Conservation (phyloP, 2,329 filamentous ascomycete genomes). For the Aspergillus ochraceoroseus region DNA sequence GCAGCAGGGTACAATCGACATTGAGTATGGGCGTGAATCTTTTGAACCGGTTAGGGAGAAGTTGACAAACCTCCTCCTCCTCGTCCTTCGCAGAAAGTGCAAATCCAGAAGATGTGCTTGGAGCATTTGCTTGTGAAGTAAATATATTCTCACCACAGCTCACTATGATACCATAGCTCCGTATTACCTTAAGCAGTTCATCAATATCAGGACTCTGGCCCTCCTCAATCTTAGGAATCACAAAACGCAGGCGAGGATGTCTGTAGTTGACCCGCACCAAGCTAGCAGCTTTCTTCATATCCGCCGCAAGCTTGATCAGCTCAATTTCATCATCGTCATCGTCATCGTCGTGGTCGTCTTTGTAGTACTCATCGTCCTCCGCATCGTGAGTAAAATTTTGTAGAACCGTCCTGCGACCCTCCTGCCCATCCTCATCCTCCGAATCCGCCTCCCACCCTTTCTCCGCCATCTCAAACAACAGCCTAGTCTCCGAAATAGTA, state of each 20-base stretch:
- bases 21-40: constrained; percentile 44
- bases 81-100: constrained; percentile 15
- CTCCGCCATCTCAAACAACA: constrained; percentile 65
- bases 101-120: not conserved
- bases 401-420: constrained; percentile 22
- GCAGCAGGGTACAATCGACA: constrained; percentile 59
- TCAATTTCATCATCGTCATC: constrained; percentile 55
- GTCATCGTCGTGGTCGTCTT: constrained; percentile 43
- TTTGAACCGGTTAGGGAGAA: constrained; percentile 42
- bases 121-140: constrained; percentile 6
- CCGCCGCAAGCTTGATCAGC: constrained; percentile 56
- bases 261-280: constrained; percentile 55
- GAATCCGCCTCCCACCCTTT: constrained; percentile 56
- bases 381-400: constrained; percentile 27
- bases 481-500: constrained; percentile 57
- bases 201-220: constrained; percentile 53
- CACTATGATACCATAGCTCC: constrained; percentile 46
- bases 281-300: constrained; percentile 55
- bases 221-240: constrained; percentile 56
- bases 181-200: constrained; percentile 52
- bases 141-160: constrained; percentile 31
- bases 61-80: constrained; percentile 26
- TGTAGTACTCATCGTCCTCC: constrained; percentile 41
- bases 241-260: constrained; percentile 55
- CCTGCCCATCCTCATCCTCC: constrained; percentile 43